These are phyloP conservation scores for Beverwykella pulmonaria DNA, from an alignment of 495 filamentous ascomycete genomes.

Conservation along the genomic window DNA sequence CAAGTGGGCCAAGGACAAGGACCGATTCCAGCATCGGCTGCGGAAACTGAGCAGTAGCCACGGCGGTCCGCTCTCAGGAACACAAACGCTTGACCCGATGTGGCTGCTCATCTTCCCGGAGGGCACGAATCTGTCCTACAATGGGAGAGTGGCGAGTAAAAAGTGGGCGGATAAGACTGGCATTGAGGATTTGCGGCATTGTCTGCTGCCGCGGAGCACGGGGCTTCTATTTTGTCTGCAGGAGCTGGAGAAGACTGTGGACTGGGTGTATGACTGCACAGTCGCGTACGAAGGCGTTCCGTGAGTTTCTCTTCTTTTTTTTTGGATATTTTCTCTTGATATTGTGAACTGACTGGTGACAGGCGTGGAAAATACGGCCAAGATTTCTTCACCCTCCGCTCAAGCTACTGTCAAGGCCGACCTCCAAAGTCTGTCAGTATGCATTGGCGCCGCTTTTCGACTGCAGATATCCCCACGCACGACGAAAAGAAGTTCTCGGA, in stretches of 20 bases:
- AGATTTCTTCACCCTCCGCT: slow-evolving; percentile 71
- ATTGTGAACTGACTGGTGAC: slow-evolving; percentile 16
- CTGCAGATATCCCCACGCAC: slow-evolving; percentile 68
- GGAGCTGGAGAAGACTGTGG: slow-evolving; percentile 69
- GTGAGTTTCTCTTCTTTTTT: slow-evolving; percentile 52
- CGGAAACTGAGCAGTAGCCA: slow-evolving; percentile 64
- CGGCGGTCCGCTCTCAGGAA: slow-evolving; percentile 55
- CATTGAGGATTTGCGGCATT: slow-evolving; percentile 66
- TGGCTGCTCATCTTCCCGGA: slow-evolving; percentile 86
- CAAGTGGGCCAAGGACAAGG: slow-evolving; percentile 78
- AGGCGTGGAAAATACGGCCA: slow-evolving; percentile 74
- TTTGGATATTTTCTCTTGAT: neutral
- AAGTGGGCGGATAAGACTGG: slow-evolving; percentile 71
- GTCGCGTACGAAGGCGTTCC: slow-evolving; percentile 81
- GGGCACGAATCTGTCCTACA: slow-evolving; percentile 74
- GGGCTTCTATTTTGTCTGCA: slow-evolving; percentile 74
- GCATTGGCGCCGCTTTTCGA: slow-evolving; percentile 74
- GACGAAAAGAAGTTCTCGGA: slow-evolving; percentile 64
- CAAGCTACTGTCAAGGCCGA: slow-evolving; percentile 74
- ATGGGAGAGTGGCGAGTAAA: slow-evolving; percentile 63
- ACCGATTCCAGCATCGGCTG: slow-evolving; percentile 67
- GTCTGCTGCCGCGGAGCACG: slow-evolving; percentile 73
- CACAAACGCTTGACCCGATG: slow-evolving; percentile 69
- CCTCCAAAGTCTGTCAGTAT: slow-evolving; percentile 84
- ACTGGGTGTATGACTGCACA: slow-evolving; percentile 85